phyloP scores from a whole-genome alignment of 441 rosid genomes.

The Biscutella laevigata region DNA sequence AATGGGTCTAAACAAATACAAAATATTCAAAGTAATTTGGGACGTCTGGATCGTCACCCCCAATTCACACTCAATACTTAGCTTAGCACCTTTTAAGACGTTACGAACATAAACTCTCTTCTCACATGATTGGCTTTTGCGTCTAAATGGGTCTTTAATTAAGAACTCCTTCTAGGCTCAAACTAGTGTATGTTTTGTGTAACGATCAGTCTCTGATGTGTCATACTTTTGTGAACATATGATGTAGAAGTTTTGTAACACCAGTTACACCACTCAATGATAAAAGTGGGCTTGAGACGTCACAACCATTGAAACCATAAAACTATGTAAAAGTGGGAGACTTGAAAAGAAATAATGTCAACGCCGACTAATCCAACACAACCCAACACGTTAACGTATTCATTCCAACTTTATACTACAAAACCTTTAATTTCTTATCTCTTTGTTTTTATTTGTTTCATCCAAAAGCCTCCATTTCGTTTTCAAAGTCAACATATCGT shows the following conservation, averaged over 20 bases:
- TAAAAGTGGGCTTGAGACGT: conserved; percentile 7
- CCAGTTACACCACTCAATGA: conserved; percentile 3
- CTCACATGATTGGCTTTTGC: too few species aligned
- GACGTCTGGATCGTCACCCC: too few species aligned
- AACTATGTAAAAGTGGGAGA: conserved; percentile 10
- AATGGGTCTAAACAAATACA: too few species aligned
- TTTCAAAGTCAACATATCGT: conserved; percentile 18
- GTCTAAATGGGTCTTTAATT: too few species aligned
- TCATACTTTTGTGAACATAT: not conserved
- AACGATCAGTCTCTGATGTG: too few species aligned
- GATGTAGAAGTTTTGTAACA: not conserved
- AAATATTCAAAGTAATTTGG: too few species aligned
- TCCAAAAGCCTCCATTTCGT: not conserved
- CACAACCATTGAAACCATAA: not conserved
- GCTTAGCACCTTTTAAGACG: too few species aligned
- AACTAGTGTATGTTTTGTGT: too few species aligned
- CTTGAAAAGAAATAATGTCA: conserved; percentile 4
- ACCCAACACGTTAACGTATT: conserved; percentile 13
- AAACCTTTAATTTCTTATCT: not conserved
- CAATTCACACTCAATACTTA: too few species aligned
- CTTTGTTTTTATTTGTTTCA: too few species aligned
- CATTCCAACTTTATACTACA: not conserved
- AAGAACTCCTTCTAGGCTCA: too few species aligned
- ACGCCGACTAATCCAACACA: conserved; percentile 2
- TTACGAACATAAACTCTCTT: too few species aligned